Evolutionary conservation across 1,284 basidiomycete genomes (phyloP), one percentile per base, ranked within the genome.

Genomic region (Trichosporon sp.): DNA sequence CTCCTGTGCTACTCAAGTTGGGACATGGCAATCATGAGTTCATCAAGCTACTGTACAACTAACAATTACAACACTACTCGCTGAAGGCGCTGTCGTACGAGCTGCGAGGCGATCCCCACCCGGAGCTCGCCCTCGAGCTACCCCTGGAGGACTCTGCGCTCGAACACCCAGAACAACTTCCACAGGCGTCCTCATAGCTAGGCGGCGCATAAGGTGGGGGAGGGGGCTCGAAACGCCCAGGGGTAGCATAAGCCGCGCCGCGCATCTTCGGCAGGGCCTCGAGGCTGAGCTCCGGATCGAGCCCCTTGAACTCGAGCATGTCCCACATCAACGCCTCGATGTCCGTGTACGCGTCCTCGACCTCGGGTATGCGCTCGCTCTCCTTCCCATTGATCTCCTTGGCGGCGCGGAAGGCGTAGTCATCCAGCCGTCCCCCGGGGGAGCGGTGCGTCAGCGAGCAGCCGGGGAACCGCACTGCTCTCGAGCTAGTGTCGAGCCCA

Each of bases 331-430:
- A 11, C 6, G 5, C 11, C 54, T 59, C 54, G 10, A 59, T 59
- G 54, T 59, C 54, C 7, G 54, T 59, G 54, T 59, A 59, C 26
- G 54, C 54, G 10, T 59, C 54, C 54, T 59, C 54, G 54, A 59
- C 54, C 26, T 59, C 54, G 7, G 21, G 21, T 21, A 59, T 59
- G 54, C 21, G 21, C 21, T 59, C 54, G 21, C 10, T 8, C 26
- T 59, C 8, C 54, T 59, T 59, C 8, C 8, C 19, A 14, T 59
- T 59, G 21, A 59, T 14, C 21, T 31, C 54, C 10, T 14, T 8
- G 21, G 54, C 54, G 21, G 54, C 54, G 21, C 54, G 54, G 54
- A 59, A 59, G 11, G 26, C 54, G 31, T 59, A 61, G 32, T 61
- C 56, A 31, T 61, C 56, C 11, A 61, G 10, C 56, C 4, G 3